Evolutionary conservation across 1,284 basidiomycete genomes (phyloP).

Genomic region (Cutaneotrichosporon cavernicola): DNA sequence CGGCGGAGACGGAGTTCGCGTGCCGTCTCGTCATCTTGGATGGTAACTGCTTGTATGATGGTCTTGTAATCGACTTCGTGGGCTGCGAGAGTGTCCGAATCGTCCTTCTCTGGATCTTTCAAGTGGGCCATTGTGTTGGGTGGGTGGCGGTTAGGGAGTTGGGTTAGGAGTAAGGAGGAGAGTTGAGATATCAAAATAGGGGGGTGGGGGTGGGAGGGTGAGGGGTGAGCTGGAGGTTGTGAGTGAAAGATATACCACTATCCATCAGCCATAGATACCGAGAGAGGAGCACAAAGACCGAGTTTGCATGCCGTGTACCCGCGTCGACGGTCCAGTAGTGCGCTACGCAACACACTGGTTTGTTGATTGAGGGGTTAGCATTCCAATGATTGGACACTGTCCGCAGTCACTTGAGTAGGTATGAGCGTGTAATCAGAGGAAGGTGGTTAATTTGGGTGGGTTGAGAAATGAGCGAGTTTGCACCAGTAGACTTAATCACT

Average conservation of each 20-base stretch:
- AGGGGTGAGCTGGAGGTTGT: too few relatives aligned
- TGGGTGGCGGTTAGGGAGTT: background rate
- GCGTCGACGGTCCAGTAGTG: too few relatives aligned
- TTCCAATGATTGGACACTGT: too few relatives aligned
- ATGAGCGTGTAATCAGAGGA: too few relatives aligned
- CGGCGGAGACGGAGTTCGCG: slow-evolving; percentile 32
- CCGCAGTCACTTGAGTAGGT: too few relatives aligned
- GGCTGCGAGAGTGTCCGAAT: background rate
- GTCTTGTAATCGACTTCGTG: slow-evolving; percentile 16
- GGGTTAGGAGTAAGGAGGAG: background rate
- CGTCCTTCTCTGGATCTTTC: slow-evolving; percentile 11
- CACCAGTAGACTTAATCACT: background rate
- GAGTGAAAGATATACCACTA: background rate
- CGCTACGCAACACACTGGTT: too few relatives aligned
- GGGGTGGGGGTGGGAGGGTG: background rate
- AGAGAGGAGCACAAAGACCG: too few relatives aligned
- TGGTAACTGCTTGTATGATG: slow-evolving; percentile 30
- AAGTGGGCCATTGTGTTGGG: slow-evolving; percentile 6
- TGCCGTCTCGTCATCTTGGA: slow-evolving; percentile 25
- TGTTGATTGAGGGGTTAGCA: too few relatives aligned
- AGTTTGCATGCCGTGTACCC: too few relatives aligned
- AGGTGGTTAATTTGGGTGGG: too few relatives aligned
- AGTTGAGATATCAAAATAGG: background rate
- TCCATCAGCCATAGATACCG: background rate
- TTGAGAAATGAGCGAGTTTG: background rate